Conservation (phyloP, 1,139 yeast genomes). For the Suhomyces maxii region DNA sequence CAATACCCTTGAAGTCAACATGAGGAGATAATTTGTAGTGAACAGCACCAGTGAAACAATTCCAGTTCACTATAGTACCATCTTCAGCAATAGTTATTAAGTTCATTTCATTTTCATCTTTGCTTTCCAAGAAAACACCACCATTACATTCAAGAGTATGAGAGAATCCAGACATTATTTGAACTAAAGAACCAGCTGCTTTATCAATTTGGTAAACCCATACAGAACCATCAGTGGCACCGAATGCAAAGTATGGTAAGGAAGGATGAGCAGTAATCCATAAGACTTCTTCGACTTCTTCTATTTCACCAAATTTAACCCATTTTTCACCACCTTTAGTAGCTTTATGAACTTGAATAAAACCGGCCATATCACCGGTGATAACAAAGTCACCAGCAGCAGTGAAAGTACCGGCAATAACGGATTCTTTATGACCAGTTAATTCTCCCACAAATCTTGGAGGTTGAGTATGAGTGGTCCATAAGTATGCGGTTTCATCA, state of each 20-base stretch:
- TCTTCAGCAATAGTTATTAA: constrained; percentile 86
- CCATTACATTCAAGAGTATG: constrained; percentile 78
- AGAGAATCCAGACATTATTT: constrained; percentile 76
- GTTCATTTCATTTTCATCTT: constrained; percentile 59
- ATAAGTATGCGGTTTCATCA: constrained; percentile 82
- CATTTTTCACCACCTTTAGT: constrained; percentile 79
- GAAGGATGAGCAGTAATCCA: constrained; percentile 84
- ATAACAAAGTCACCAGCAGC: constrained; percentile 75
- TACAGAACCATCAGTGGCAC: constrained; percentile 89
- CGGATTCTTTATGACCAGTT: constrained; percentile 82
- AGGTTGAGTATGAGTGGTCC: constrained; percentile 89
- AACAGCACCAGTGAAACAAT: constrained; percentile 73
- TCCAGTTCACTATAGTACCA: constrained; percentile 86
- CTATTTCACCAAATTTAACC: constrained; percentile 68
- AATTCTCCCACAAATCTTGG: constrained; percentile 76
- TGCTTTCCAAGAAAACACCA: constrained; percentile 70
- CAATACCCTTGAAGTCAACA: constrained; percentile 64
- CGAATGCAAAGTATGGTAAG: constrained; percentile 79
- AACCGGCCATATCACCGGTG: constrained; percentile 95
- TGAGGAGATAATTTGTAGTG: constrained; percentile 64
- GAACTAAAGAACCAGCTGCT: constrained; percentile 53
- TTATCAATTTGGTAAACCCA: constrained; percentile 85
- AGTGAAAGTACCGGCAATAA: constrained; percentile 81
- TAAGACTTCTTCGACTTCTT: constrained; percentile 76
- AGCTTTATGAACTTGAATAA: constrained; percentile 70